These are phyloP conservation scores for Ambispora gerdemannii DNA, from an alignment of 192 early-diverging fungal genomes.

Conservation along the genomic window DNA sequence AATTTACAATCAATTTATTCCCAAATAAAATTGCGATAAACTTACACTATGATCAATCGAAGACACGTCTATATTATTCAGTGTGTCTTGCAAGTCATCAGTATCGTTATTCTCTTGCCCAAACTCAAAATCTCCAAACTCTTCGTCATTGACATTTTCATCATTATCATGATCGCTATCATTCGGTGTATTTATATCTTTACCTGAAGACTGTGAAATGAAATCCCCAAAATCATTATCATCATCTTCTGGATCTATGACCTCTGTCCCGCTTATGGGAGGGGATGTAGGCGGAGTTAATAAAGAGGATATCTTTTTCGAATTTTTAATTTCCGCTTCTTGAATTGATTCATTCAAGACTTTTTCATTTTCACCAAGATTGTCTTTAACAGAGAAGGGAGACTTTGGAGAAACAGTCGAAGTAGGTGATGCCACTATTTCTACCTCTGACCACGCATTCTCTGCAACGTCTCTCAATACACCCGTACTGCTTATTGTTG, in stretches of 20 bases:
- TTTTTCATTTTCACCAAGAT: neutral
- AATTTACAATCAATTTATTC: neutral
- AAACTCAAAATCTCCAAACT: neutral
- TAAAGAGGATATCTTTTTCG: neutral
- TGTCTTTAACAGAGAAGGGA: neutral
- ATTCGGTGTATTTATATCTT: too few species aligned
- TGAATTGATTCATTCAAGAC: neutral
- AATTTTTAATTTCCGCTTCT: neutral
- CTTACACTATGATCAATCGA: too few species aligned
- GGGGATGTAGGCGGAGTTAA: neutral
- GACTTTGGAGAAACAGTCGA: neutral
- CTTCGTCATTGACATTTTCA: neutral
- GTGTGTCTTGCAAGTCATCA: neutral
- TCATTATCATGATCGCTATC: neutral
- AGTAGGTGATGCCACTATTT: neutral
- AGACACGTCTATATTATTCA: too few species aligned
- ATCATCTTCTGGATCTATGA: neutral
- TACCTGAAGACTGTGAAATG: too few species aligned
- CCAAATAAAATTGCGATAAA: neutral
- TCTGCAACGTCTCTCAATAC: neutral
- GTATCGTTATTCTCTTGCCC: neutral
- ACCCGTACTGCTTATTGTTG: too few species aligned
- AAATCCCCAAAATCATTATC: too few species aligned
- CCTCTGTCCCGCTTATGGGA: neutral
- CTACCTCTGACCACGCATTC: neutral